phyloP scores from a whole-genome alignment of 2,329 filamentous ascomycete species.

The Zasmidium citrigriseum region DNA sequence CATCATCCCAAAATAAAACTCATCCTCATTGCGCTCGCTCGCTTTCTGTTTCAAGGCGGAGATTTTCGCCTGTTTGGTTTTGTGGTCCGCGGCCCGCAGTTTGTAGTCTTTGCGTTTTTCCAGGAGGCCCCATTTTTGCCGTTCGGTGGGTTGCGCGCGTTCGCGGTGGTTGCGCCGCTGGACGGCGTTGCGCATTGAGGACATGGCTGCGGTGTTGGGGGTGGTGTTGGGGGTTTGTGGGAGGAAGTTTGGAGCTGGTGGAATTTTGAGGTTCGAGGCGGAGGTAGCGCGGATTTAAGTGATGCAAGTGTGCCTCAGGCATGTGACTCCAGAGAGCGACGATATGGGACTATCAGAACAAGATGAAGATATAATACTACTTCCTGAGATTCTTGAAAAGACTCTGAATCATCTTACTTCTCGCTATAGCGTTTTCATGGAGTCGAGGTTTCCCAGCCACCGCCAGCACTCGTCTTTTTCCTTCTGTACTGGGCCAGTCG shows the following conservation, averaged over 20 bases:
- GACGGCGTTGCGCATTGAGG: slow-evolving; percentile 63
- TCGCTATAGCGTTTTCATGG: too few species aligned
- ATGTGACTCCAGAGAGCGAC: neutral
- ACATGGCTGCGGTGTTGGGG: slow-evolving; percentile 44
- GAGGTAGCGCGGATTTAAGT: neutral
- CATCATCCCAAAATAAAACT: slow-evolving; percentile 68
- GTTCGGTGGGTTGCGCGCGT: slow-evolving; percentile 81
- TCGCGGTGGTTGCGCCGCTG: slow-evolving; percentile 85
- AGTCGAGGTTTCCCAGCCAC: neutral
- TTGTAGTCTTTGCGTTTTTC: slow-evolving; percentile 91
- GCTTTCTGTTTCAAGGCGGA: slow-evolving; percentile 62
- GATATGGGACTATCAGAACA: neutral
- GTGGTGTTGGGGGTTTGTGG: slow-evolving; percentile 1
- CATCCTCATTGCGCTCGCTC: slow-evolving; percentile 63
- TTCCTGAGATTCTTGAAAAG: neutral
- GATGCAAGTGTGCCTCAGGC: neutral
- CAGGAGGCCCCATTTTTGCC: slow-evolving; percentile 83
- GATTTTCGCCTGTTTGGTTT: slow-evolving; percentile 61
- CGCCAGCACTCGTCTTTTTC: neutral
- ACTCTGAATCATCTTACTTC: too few species aligned
- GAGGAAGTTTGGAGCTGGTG: neutral
- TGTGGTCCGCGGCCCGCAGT: slow-evolving; percentile 65
- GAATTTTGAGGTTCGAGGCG: neutral
- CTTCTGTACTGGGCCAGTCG: neutral
- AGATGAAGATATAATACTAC: neutral